Base-by-base conservation (phyloP, 2,329 filamentous ascomycete species). In the Coniochaeta ligniaria region DNA sequence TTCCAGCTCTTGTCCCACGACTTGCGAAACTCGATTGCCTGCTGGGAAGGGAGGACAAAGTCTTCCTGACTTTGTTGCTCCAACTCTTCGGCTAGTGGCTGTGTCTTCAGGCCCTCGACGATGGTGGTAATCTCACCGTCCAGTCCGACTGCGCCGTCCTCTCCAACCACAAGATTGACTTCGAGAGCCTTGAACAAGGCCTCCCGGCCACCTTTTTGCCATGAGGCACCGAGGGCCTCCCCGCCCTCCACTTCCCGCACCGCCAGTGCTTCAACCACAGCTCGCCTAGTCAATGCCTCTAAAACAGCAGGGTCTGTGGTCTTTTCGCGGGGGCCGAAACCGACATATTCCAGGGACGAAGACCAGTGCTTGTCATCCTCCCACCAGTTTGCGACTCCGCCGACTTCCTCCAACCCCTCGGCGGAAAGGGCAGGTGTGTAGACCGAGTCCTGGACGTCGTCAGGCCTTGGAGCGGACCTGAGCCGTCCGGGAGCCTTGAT, bases 1-100 rank as follows among this genome's bases (percentile, higher is more conserved):
- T 85, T 83, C 86, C 87, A 91, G 59, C 77, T 78, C 12, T 73
- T 67, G 62, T 82, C 79, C 80, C 80, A 84, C 1, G 73, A 67
- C 66, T 76, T 72, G 59, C 77, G 66, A 47, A 81, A 71, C 63
- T 74, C 71, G 35, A 66, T 68, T 1, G 80, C 78, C 67, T 82
- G 76, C 3, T 76, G 72, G 0, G 68, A 59, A 12, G 75, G 70
- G 11, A 73, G 56, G 36, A 14, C 35, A 31, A 41, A 47, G 22
- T 60, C 50, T 22, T 45, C 59, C 6, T 35, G 43, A 7, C 36
- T 36, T 20, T 31, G 43, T 6, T 56, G 35, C 22, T 56, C 56
- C 56, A 20, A 16, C 2, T 38, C 31, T 38, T 38, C 31, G 38
- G 59, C 54, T 38, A 5, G 38, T 26, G 16, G 71, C 61, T 24